Conservation (phyloP, 805 yeast species). For the Wickerhamomyces mucosus region DNA sequence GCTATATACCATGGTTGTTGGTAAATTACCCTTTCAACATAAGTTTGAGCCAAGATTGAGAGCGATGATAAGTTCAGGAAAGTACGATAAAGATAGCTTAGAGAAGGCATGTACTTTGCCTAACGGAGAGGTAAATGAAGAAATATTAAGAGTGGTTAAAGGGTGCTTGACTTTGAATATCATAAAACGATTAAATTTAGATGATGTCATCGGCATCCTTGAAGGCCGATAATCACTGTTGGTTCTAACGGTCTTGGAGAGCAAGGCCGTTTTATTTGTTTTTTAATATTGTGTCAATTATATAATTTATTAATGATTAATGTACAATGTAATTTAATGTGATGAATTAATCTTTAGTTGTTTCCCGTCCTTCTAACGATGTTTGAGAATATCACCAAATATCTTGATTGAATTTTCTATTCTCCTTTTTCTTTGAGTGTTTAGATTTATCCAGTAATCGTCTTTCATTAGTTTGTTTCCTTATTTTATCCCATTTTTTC, state of each 20-base stretch:
- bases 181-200: constrained; percentile 42
- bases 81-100: constrained; percentile 41
- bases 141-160: constrained; percentile 27
- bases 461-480: constrained; percentile 23
- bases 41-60: constrained; percentile 74
- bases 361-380: too few species aligned
- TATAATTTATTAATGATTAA: too few species aligned
- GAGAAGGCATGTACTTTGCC: constrained; percentile 27
- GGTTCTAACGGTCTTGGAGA: too few species aligned
- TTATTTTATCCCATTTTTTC: constrained; percentile 40
- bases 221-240: too few species aligned
- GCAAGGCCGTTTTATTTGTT: too few species aligned
- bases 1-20: constrained; percentile 61
- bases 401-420: too few species aligned
- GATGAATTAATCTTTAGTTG: too few species aligned
- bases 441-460: constrained; percentile 28
- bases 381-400: too few species aligned
- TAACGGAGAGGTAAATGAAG: constrained; percentile 8
- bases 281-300: too few species aligned
- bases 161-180: constrained; percentile 48
- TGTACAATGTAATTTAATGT: too few species aligned
- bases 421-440: constrained; percentile 30
- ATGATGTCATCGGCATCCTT: too few species aligned
- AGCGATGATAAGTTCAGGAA: constrained; percentile 60
- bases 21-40: constrained; percentile 76